These are phyloP conservation scores for Trichoderma harzianum DNA, from an alignment of 2,329 filamentous ascomycete genomes.

Conservation along the genomic window DNA sequence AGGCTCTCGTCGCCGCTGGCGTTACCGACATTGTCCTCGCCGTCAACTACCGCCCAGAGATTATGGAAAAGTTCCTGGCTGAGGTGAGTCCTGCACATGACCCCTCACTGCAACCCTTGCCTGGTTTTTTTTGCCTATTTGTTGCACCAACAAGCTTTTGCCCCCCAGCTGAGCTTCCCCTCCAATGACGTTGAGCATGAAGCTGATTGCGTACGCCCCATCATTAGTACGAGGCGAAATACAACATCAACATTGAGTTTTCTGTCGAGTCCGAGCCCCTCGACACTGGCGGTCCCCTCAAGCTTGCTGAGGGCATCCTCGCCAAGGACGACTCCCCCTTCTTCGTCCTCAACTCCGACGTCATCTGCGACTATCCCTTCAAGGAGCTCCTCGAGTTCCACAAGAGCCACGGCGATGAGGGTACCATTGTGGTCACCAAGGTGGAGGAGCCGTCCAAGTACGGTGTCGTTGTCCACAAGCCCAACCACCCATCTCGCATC, in stretches of 20 bases:
- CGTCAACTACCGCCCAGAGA: constrained; percentile 97
- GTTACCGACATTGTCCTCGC: constrained; percentile 97
- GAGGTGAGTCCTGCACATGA: constrained; percentile 55
- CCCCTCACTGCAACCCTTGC: neutral
- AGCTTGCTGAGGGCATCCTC: constrained; percentile 88
- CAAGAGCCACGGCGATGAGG: constrained; percentile 88
- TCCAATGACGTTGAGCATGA: constrained; percentile 3
- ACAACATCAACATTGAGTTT: constrained; percentile 94
- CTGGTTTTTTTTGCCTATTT: neutral
- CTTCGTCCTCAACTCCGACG: constrained; percentile 97
- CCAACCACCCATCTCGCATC: constrained; percentile 83
- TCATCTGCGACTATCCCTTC: constrained; percentile 98
- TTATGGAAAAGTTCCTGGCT: constrained; percentile 91
- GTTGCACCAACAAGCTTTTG: constrained; percentile 1
- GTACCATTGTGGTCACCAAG: constrained; percentile 97
- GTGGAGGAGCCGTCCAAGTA: constrained; percentile 99
- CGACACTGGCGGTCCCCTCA: constrained; percentile 90
- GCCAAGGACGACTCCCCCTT: constrained; percentile 92
- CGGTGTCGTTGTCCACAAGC: constrained; percentile 96
- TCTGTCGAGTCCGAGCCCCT: constrained; percentile 94
- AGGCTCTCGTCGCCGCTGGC: constrained; percentile 86
- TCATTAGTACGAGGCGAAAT: constrained; percentile 77
- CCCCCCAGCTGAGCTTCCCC: neutral
- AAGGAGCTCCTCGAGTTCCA: constrained; percentile 86
- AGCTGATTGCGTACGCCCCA: constrained; percentile 7